Conservation (phyloP, 331 rosid species). For the Pyrus hybrid region DNA sequence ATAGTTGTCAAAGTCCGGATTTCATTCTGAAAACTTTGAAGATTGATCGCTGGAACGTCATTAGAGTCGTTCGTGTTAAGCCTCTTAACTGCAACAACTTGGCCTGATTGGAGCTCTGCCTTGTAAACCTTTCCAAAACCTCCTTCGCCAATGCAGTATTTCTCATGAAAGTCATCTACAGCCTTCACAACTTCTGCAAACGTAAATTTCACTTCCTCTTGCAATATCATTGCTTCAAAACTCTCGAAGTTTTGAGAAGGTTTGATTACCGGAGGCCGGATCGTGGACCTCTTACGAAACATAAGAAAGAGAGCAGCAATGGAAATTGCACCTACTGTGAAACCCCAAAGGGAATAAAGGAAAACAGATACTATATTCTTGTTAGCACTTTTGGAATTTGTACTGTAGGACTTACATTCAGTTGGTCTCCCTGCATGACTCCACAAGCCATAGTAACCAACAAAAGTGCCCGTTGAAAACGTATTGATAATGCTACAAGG, state of each 20-base stretch:
- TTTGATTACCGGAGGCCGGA: conserved; percentile 8
- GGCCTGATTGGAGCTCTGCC: too few relatives aligned
- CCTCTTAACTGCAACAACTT: not conserved
- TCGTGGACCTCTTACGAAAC: too few relatives aligned
- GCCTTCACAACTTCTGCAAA: too few relatives aligned
- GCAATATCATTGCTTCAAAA: not conserved
- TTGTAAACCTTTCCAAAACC: not conserved
- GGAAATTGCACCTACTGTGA: too few relatives aligned
- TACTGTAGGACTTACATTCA: not conserved
- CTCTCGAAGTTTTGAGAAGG: not conserved
- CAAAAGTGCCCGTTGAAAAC: not conserved
- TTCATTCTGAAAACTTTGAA: too few relatives aligned
- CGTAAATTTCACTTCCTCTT: conserved; percentile 14
- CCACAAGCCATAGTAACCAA: not conserved
- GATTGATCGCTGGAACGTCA: too few relatives aligned
- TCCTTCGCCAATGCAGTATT: too few relatives aligned
- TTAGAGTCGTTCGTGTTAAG: too few relatives aligned
- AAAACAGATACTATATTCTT: not conserved
- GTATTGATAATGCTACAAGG: conserved; percentile 4
- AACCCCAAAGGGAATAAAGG: not conserved
- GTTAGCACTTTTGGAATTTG: not conserved
- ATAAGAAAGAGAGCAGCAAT: too few relatives aligned
- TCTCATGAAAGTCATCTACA: too few relatives aligned
- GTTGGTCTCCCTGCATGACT: not conserved
- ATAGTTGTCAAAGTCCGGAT: too few relatives aligned